These are phyloP conservation scores for Dactylorhiza incarnata DNA, from an alignment of 106 monocot genomes.

Conservation along the genomic window DNA sequence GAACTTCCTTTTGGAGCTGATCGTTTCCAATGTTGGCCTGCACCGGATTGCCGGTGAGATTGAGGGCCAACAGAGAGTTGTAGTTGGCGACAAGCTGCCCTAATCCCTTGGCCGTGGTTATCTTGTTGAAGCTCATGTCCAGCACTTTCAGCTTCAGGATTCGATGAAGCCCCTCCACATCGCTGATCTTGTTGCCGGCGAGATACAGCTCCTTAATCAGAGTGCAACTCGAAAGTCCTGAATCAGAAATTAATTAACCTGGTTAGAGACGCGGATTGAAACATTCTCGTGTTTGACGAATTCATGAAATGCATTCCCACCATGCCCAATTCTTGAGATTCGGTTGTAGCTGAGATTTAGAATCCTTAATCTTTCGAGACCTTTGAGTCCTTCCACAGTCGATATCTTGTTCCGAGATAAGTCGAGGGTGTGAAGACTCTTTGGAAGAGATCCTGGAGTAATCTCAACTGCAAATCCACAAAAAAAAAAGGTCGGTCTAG, in stretches of 20 bases:
- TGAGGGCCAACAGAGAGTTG: constrained; percentile 48
- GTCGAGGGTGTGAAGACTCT: constrained; percentile 46
- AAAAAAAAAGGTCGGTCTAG: no score
- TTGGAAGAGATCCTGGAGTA: no score
- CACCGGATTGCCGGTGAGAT: constrained; percentile 59
- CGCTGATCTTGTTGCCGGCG: constrained; percentile 78
- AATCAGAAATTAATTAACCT: background rate
- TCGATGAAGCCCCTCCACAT: constrained; percentile 77
- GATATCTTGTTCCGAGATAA: constrained; percentile 73
- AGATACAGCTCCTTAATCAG: constrained; percentile 66
- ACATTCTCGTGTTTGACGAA: no score
- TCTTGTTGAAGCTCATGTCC: constrained; percentile 56
- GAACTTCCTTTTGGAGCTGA: constrained; percentile 51
- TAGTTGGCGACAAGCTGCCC: constrained; percentile 77
- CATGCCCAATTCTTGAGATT: constrained; percentile 74
- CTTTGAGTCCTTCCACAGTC: constrained; percentile 58
- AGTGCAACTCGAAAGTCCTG: background rate
- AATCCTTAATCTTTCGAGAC: constrained; percentile 53
- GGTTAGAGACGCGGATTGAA: no score
- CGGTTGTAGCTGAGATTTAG: constrained; percentile 77
- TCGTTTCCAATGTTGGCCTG: constrained; percentile 71
- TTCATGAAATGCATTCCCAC: constrained; percentile 11
- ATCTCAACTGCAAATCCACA: no score
- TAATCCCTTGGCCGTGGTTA: constrained; percentile 60
- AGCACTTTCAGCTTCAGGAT: constrained; percentile 58